These are phyloP conservation scores for Anisodus acutangulus DNA, from an alignment of 257 asterid genomes.

Conservation along the genomic window DNA sequence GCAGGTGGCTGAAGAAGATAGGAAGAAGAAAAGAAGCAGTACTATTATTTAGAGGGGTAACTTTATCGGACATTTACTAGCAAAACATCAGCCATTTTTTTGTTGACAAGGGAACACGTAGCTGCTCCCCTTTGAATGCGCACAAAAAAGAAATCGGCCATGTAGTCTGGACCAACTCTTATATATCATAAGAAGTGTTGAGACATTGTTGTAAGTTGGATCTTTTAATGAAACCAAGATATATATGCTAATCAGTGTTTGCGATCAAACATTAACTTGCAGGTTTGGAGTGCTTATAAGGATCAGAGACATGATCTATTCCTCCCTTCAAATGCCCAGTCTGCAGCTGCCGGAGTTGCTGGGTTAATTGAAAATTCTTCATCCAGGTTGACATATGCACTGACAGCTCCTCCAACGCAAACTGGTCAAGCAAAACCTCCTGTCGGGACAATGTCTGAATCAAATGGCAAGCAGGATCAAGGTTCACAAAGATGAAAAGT, in stretches of 20 bases:
- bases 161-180: constrained; percentile 19
- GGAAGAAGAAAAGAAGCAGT: not conserved
- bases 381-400: constrained; percentile 75
- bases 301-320: constrained; percentile 96
- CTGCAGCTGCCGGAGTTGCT: constrained; percentile 98
- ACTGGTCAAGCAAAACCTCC: constrained; percentile 54
- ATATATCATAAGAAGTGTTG: not conserved
- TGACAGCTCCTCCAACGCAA: constrained; percentile 78
- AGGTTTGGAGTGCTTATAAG: constrained; percentile 98
- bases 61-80: not conserved
- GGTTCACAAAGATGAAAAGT: constrained; percentile 14
- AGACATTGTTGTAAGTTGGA: constrained; percentile 17
- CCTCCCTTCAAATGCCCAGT: constrained; percentile 97
- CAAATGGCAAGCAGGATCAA: constrained; percentile 53
- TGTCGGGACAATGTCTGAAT: constrained; percentile 45
- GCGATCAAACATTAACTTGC: constrained; percentile 28
- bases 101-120: too few species aligned
- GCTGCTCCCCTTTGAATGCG: too few species aligned
- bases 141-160: too few species aligned
- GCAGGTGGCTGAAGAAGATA: not conserved
- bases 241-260: not conserved
- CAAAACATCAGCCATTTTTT: not conserved
- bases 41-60: not conserved
- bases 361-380: constrained; percentile 93
- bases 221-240: not conserved